Evolutionary conservation across 768 basidiomycete species (phyloP).

Genomic region (Pisolithus albus): DNA sequence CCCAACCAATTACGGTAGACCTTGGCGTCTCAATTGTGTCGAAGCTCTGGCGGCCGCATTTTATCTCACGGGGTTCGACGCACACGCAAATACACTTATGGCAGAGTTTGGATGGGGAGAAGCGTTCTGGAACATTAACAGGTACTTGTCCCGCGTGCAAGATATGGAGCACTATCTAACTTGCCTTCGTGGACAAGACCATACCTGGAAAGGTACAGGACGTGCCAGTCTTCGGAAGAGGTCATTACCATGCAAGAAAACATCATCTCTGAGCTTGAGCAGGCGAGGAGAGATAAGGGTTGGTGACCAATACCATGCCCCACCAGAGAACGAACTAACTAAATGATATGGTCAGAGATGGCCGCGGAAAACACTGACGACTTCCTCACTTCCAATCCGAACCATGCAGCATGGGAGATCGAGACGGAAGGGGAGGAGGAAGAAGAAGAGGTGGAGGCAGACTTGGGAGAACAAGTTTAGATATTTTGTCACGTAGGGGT

Average conservation of each 20-base stretch:
- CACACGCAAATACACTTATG: constrained; percentile 72
- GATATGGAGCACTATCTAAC: not conserved
- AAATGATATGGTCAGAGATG: constrained; percentile 5
- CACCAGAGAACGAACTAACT: not conserved
- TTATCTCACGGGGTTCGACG: constrained; percentile 83
- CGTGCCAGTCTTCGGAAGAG: constrained; percentile 57
- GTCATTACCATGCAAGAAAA: constrained; percentile 54
- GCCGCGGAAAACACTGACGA: constrained; percentile 42
- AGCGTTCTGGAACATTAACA: constrained; percentile 82
- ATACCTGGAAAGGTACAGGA: constrained; percentile 70
- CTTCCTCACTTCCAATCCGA: constrained; percentile 63
- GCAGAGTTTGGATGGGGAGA: constrained; percentile 87
- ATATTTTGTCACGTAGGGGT: not conserved
- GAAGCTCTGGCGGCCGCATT: constrained; percentile 94
- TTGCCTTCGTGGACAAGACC: not conserved
- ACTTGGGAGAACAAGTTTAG: not conserved
- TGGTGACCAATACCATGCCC: constrained; percentile 4
- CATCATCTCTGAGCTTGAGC: constrained; percentile 66
- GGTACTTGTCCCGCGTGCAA: constrained; percentile 30
- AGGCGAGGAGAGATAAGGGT: constrained; percentile 50
- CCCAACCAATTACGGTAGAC: constrained; percentile 96
- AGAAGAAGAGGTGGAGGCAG: not conserved
- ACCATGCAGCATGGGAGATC: constrained; percentile 32
- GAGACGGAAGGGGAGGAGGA: constrained; percentile 11
- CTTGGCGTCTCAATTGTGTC: constrained; percentile 92